phyloP scores from a whole-genome alignment of 208 protist species.

The Acanthamoeba royreba region DNA sequence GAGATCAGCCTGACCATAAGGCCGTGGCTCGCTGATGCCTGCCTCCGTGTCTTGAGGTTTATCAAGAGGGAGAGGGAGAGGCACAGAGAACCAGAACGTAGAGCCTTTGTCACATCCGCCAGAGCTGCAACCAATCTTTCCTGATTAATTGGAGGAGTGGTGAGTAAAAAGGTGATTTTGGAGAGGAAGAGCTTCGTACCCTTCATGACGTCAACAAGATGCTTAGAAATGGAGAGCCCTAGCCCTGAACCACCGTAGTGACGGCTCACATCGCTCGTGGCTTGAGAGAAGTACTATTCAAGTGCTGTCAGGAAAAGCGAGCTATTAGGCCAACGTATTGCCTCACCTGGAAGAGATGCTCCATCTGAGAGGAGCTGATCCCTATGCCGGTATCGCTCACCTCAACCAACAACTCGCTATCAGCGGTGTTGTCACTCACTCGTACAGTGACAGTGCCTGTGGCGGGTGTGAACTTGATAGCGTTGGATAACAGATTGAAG shows the following conservation, averaged over 20 bases:
- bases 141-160: too few relatives aligned
- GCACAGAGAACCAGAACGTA: conserved; percentile 51
- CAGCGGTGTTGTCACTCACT: not conserved
- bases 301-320: too few relatives aligned
- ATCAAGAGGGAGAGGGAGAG: too few relatives aligned
- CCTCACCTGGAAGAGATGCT: conserved; percentile 42
- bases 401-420: not conserved
- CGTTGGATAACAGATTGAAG: conserved; percentile 7
- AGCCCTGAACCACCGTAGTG: conserved; percentile 46
- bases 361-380: conserved; percentile 13
- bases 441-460: not conserved
- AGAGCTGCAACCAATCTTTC: conserved; percentile 44
- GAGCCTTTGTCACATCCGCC: not conserved
- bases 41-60: too few relatives aligned
- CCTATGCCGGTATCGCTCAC: conserved; percentile 61
- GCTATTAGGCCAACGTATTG: too few relatives aligned
- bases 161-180: too few relatives aligned
- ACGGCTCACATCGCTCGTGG: not conserved
- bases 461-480: conserved; percentile 1
- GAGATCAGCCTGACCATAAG: too few relatives aligned
- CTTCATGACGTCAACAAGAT: conserved; percentile 42
- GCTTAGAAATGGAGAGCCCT: conserved; percentile 25
- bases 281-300: too few relatives aligned
- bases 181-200: too few relatives aligned
- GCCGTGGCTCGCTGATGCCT: too few relatives aligned